phyloP scores from a whole-genome alignment of 768 basidiomycete species.

The Panaeolus cyanescens region DNA sequence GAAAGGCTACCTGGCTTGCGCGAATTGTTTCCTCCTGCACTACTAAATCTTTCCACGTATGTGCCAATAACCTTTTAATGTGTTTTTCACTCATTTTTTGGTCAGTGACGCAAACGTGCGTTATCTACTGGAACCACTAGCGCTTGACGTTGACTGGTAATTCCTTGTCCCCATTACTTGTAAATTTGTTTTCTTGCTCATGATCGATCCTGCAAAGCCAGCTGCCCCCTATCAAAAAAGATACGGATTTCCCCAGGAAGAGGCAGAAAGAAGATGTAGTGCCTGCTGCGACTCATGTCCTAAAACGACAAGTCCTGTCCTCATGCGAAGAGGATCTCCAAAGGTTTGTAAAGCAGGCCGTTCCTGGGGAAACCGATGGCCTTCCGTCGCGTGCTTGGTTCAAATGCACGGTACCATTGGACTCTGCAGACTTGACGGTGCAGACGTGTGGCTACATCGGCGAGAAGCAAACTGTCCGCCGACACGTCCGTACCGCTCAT shows the following conservation, averaged over 20 bases:
- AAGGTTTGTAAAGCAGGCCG: neutral
- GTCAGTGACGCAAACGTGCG: no score
- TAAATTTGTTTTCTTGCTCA: neutral
- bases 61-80: neutral
- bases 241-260: neutral
- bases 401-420: neutral
- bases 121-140: no score
- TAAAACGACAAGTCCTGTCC: neutral
- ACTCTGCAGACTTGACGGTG: neutral
- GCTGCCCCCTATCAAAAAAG: neutral
- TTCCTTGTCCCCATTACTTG: neutral
- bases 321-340: neutral
- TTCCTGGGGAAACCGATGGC: neutral
- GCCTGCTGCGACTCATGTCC: neutral
- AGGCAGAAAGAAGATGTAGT: neutral
- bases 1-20: neutral
- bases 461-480: constrained; percentile 63
- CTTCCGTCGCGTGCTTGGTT: neutral
- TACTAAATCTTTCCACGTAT: neutral
- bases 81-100: neutral
- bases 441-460: constrained; percentile 17
- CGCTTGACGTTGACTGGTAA: neutral
- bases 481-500: constrained; percentile 67
- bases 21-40: neutral
- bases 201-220: neutral